Base-by-base conservation (phyloP, 2,329 filamentous ascomycete species). In the Alternaria consortialis region DNA sequence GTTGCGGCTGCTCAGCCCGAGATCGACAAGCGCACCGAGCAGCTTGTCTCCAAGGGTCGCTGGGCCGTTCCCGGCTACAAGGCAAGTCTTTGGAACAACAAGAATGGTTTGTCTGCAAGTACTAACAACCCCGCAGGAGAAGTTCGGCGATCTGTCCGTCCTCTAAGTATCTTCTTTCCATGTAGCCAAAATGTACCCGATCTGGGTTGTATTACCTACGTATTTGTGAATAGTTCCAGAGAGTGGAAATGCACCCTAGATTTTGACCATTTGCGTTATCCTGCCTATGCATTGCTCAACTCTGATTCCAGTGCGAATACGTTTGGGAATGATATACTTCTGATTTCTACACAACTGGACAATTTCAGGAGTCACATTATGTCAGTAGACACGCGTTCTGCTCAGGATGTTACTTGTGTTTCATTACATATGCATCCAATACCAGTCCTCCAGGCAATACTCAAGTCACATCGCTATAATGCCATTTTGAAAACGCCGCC, bases 51-150 rank as follows among this genome's bases (percentile, higher is more conserved):
- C 82, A 97, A 96, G 90, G 94, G 94, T 82, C 92, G 93, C 89
- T 99, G 95, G 95, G 88, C 90, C 85, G 94, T 97, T 79, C 94
- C 95, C 68, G 95, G 95, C 80, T 99, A 99, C 91, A 97, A 97
- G 93, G 94, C 94, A 85, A 75, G 90, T 83, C 51, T 64, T 15
- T 34, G 27, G 27, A 12, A 11, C 27, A 15, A 20, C 47, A 9
- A 9, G 39, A 17, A 15, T 11, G 7, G 6, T 13, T 15, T 9
- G 5, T 1, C 15, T 17, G 25, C 40, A n/a, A 5, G n/a, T 62
- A 63, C 85, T 91, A 80, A 90, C 80, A 58, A 67, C 63, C 70
- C 47, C 76, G 71, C 76, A 98, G 94, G 95, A 99, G 89, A 97
- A 94, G 88, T 99, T 98, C 84, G 95, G 95, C 86, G 94, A 98